These are phyloP conservation scores for Erysimum cheiranthoides DNA, from an alignment of 345 rosid species.

Conservation along the genomic window DNA sequence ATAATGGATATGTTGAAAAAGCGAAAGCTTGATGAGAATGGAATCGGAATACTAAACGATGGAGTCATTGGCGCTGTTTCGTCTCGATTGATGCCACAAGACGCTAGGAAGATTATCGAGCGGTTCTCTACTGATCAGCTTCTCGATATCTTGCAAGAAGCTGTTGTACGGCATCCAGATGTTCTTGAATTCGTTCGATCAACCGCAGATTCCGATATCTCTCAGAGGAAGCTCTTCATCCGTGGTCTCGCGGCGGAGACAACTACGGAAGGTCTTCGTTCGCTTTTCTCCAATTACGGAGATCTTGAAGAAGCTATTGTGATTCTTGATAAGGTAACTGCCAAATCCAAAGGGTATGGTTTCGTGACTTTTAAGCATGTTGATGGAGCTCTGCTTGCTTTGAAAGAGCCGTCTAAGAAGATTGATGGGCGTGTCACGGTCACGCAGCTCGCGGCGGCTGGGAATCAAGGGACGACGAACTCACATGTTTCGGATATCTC, in stretches of 20 bases:
- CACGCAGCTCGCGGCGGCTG: constrained; percentile 79
- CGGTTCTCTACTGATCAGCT: constrained; percentile 69
- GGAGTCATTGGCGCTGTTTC: constrained; percentile 25
- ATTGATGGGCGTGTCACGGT: constrained; percentile 83
- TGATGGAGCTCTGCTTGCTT: constrained; percentile 72
- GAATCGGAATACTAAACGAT: constrained; percentile 36
- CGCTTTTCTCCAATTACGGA: constrained; percentile 67
- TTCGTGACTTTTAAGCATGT: constrained; percentile 75
- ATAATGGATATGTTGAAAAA: constrained; percentile 65
- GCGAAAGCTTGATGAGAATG: constrained; percentile 69
- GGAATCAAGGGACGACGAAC: constrained; percentile 56
- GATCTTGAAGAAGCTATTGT: constrained; percentile 83
- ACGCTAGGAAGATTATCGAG: constrained; percentile 69
- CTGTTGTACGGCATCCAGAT: constrained; percentile 58
- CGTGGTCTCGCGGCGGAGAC: constrained; percentile 94
- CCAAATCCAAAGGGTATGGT: constrained; percentile 84
- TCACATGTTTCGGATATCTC: constrained; percentile 55
- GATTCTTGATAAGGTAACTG: constrained; percentile 71
- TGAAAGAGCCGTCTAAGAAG: constrained; percentile 83
- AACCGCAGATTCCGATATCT: constrained; percentile 66
- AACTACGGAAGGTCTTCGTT: constrained; percentile 68
- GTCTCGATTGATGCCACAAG: constrained; percentile 52
- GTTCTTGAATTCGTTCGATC: constrained; percentile 59
- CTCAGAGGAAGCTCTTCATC: constrained; percentile 82
- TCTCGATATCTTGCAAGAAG: constrained; percentile 62